Evolutionary conservation across 2,329 filamentous ascomycete genomes (phyloP), one percentile per base, ranked within the genome.

Genomic region (Bipolaris zeicola): DNA sequence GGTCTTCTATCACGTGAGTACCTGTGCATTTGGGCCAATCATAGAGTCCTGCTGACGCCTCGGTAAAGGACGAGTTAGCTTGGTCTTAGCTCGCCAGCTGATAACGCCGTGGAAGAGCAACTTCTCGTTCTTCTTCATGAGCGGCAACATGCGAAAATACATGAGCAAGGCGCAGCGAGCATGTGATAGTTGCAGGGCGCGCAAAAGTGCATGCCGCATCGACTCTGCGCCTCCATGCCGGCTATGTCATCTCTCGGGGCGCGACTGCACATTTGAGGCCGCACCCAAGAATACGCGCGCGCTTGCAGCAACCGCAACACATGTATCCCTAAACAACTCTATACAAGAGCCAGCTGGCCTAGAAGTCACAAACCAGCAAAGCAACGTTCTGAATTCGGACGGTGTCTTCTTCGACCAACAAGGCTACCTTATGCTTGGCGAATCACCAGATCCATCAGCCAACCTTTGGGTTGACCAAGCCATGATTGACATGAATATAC

Each of bases 131-230:
- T 33, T 48, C 33, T 48, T 48, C 22, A 16, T 38, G 20, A 37
- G 18, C 20, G n/a, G 22, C 20, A 48, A 38, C 20, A 48, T 48
- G 45, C 45, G 45, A 36, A 48, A 28, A 28, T 48, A 38, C 28
- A 48, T 48, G 45, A 48, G 45, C 34, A 48, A 48, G 33, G 38
- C 45, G 33, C 45, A 48, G 6, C 45, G 45, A 26, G 45, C 45
- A 48, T 48, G 45, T 16, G 45, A 38, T 18, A 26, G 18, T 37
- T 48, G 45, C 26, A 48, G 45, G 20, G 34, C 20, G 20, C 45
- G 45, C 18, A 48, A 48, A 37, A 48, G 45, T 18, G 45, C 34
- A 38, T 48, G 33, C 14, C 45, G 45, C 33, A 48, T 48, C 20
- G 45, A 48, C 6, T 37, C 45, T 37, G 33, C 14, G 16, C 45